A percentile compares a stretch with the other conserved stretches of the same genome.
Conservation (phyloP, 306 rosid species). For the Vigna radiata region DNA sequence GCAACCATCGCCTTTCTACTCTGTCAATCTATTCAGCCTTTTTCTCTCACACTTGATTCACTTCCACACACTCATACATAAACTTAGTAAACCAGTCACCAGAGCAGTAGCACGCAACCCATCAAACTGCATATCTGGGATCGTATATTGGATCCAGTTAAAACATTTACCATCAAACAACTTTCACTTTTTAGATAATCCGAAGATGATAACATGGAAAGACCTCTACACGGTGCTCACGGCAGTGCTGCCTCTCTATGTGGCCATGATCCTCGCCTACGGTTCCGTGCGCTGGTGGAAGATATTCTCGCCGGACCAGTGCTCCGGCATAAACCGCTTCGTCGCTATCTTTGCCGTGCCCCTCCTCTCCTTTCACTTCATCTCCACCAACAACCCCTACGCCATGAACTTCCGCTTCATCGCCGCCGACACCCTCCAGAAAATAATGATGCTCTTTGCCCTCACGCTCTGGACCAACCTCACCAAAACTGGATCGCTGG, state of each 20-base stretch:
- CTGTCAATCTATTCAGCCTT: background rate
- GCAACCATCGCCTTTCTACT: slow-evolving; percentile 16
- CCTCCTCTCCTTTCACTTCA: slow-evolving; percentile 86
- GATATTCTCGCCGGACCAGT: slow-evolving; percentile 84
- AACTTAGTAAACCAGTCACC: too few relatives aligned
- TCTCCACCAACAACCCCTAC: slow-evolving; percentile 77
- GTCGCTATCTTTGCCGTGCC: slow-evolving; percentile 93
- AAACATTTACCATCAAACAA: too few relatives aligned
- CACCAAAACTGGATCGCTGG: slow-evolving; percentile 30
- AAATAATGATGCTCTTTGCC: slow-evolving; percentile 57
- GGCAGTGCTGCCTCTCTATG: slow-evolving; percentile 43
- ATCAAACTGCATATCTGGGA: too few relatives aligned
- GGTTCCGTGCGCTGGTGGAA: slow-evolving; percentile 48
- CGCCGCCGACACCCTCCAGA: slow-evolving; percentile 92
- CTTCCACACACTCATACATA: too few relatives aligned
- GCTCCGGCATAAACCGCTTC: slow-evolving; percentile 94
- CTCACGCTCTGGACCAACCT: slow-evolving; percentile 33
- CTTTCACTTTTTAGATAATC: too few relatives aligned
- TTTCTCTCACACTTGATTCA: slow-evolving; percentile 22
- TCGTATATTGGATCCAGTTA: too few relatives aligned
- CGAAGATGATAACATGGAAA: slow-evolving; percentile 32
- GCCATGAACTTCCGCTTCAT: slow-evolving; percentile 89
- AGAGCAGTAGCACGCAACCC: too few relatives aligned
- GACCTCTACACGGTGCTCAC: slow-evolving; percentile 41
- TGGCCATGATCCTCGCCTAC: slow-evolving; percentile 45